phyloP scores from a whole-genome alignment of 2,329 filamentous ascomycete genomes.

The Colletotrichum sp. region DNA sequence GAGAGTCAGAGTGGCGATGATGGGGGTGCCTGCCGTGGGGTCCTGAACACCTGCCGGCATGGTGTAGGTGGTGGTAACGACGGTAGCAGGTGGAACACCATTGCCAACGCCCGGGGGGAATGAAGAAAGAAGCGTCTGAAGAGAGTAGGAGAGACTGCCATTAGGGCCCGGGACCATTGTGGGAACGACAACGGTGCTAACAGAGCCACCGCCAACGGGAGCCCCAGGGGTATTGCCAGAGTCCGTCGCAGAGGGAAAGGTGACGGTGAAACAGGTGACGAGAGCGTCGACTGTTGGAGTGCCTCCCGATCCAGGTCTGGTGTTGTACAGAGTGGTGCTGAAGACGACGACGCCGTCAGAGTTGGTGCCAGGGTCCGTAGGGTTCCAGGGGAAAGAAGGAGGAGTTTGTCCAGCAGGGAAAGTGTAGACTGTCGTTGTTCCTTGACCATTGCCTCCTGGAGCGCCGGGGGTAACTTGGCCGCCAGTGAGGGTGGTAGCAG shows the following conservation, averaged over 20 bases:
- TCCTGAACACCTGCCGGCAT: slow-evolving; percentile 30
- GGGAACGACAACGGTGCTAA: slow-evolving; percentile 4
- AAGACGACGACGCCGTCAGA: slow-evolving; percentile 6
- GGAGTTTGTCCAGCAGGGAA: not conserved
- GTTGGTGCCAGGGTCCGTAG: not conserved
- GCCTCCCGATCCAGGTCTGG: slow-evolving; percentile 1
- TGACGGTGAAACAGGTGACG: slow-evolving; percentile 31
- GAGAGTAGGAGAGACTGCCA: slow-evolving; percentile 31
- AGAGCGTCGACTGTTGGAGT: slow-evolving; percentile 12
- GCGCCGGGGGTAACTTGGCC: not conserved
- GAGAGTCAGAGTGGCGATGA: slow-evolving; percentile 27
- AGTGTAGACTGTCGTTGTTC: not conserved
- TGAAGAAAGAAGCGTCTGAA: slow-evolving; percentile 34
- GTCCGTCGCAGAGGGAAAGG: slow-evolving; percentile 9
- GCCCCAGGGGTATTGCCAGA: not conserved
- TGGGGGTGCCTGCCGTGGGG: not conserved
- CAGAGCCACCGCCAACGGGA: not conserved
- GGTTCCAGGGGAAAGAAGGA: slow-evolving; percentile 4
- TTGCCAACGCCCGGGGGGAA: slow-evolving; percentile 22
- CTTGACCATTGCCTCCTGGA: not conserved
- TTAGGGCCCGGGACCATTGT: slow-evolving; percentile 29
- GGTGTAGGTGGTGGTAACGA: slow-evolving; percentile 24
- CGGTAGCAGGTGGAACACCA: not conserved
- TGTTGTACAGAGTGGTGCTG: slow-evolving; percentile 18
- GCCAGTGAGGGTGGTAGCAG: not conserved